Percentiles rank a stretch among this genome's conserved stretches.
Evolutionary conservation across 78 protist genomes (phyloP).

Genomic region (Carpediemonas membranifera): DNA sequence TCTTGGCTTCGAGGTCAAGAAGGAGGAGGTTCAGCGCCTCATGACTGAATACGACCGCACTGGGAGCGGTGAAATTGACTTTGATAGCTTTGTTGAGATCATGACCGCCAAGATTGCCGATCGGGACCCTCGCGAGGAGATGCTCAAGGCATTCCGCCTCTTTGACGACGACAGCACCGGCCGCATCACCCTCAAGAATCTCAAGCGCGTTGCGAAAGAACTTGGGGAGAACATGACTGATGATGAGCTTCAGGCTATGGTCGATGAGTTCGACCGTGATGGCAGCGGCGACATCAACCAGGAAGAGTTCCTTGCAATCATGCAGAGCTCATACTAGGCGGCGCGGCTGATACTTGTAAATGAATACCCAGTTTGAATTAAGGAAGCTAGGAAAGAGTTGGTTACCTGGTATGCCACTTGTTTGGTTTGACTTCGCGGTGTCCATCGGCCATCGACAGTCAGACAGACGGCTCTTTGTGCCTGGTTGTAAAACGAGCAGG

Average conservation of each 20-base stretch:
- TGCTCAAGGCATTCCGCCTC: slow-evolving; percentile 27
- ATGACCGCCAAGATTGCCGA: slow-evolving; percentile 10
- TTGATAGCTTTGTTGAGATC: slow-evolving; percentile 21
- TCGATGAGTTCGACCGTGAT: slow-evolving; percentile 44
- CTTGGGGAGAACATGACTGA: slow-evolving; percentile 30
- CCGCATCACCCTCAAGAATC: slow-evolving; percentile 17
- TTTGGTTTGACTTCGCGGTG: too few species aligned
- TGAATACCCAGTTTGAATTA: too few species aligned
- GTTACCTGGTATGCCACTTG: too few species aligned
- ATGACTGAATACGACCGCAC: slow-evolving; percentile 19
- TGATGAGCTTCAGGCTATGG: slow-evolving; percentile 40
- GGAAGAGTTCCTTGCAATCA: slow-evolving; percentile 32
- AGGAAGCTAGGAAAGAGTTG: too few species aligned
- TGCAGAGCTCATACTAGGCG: slow-evolving; percentile 25
- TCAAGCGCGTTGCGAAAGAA: slow-evolving; percentile 28
- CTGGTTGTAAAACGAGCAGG: too few species aligned
- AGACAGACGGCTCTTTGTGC: too few species aligned
- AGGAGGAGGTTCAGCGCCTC: slow-evolving; percentile 11
- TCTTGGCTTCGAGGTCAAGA: slow-evolving; percentile 27
- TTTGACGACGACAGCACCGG: slow-evolving; percentile 45
- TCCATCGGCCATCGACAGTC: too few species aligned
- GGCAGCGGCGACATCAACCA: slow-evolving; percentile 28
- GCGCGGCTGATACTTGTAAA: too few species aligned
- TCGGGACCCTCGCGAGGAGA: slow-evolving; percentile 27
- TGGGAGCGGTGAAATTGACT: slow-evolving; percentile 14